A percentile compares a stretch with the other conserved stretches of the same genome.
These are phyloP conservation scores for Mycena rosella DNA, from an alignment of 768 basidiomycete species.

Conservation along the genomic window DNA sequence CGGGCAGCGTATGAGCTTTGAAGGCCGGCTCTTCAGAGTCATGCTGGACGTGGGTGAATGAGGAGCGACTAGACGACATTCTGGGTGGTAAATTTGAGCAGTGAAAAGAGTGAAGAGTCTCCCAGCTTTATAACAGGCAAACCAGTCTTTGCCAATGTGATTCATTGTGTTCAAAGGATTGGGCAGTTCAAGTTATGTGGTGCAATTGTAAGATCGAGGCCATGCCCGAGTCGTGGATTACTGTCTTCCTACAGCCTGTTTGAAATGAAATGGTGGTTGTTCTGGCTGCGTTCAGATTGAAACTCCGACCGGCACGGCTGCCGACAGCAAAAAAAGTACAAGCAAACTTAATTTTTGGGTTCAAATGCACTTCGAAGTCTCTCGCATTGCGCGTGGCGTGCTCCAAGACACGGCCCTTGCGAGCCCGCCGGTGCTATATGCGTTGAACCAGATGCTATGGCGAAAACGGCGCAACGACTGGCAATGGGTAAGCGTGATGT, in stretches of 20 bases:
- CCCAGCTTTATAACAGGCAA: background rate
- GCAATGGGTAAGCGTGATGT: no score
- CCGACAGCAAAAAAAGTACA: background rate
- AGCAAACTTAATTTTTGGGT: no score
- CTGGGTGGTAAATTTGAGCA: background rate
- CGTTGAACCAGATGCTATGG: background rate
- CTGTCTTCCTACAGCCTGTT: background rate
- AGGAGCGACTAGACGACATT: constrained; percentile 24
- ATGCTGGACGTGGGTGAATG: constrained; percentile 17
- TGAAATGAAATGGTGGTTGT: constrained; percentile 9
- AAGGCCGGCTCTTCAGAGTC: constrained; percentile 5
- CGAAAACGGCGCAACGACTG: background rate
- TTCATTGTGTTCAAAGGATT: no score
- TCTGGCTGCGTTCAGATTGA: background rate
- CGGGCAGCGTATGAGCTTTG: background rate
- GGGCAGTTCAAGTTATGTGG: no score
- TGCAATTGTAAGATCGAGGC: background rate
- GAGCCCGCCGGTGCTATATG: background rate
- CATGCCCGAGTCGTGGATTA: background rate
- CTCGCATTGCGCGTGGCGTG: background rate
- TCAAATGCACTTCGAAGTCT: constrained; percentile 12
- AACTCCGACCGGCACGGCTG: constrained; percentile 13
- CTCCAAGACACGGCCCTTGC: no score
- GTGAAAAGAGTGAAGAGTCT: background rate
- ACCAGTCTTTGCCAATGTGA: background rate